phyloP scores from a whole-genome alignment of 202 grass and related monocot species.

The Saccharum hybrid region DNA sequence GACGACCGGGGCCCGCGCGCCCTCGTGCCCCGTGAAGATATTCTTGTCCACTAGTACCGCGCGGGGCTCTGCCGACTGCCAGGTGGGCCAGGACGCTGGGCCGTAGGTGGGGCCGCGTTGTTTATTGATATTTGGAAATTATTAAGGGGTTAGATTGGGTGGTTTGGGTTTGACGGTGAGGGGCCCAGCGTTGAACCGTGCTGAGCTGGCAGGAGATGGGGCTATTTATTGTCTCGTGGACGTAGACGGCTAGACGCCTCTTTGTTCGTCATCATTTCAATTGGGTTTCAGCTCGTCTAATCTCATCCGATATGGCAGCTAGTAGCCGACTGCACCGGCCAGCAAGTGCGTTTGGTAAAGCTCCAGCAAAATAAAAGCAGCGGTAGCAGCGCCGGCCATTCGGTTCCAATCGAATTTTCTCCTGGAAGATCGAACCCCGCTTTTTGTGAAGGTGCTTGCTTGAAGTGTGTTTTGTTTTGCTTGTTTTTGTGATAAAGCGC shows the following conservation, averaged over 20 bases:
- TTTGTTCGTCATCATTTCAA: neutral
- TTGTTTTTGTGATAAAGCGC: slow-evolving; percentile 1
- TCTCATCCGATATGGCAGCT: neutral
- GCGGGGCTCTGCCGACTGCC: neutral
- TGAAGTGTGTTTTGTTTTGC: slow-evolving; percentile 9
- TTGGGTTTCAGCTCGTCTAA: neutral
- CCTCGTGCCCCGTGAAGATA: slow-evolving; percentile 45
- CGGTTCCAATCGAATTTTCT: too few relatives aligned
- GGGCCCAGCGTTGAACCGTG: slow-evolving; percentile 33
- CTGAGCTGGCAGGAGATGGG: slow-evolving; percentile 34
- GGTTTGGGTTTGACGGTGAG: slow-evolving; percentile 42
- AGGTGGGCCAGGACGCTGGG: neutral
- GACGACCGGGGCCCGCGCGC: neutral
- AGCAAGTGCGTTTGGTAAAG: slow-evolving; percentile 43
- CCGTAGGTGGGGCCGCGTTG: rapidly evolving
- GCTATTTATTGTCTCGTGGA: neutral
- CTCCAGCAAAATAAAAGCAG: slow-evolving; percentile 10
- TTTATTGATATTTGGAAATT: neutral
- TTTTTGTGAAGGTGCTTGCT: neutral
- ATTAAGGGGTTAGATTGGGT: neutral
- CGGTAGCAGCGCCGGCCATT: neutral
- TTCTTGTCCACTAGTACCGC: slow-evolving; percentile 7
- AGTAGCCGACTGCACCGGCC: neutral
- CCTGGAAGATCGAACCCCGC: too few relatives aligned
- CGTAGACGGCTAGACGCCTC: neutral